Conservation (phyloP, 2,329 filamentous ascomycete genomes). For the Alternaria conjuncta region DNA sequence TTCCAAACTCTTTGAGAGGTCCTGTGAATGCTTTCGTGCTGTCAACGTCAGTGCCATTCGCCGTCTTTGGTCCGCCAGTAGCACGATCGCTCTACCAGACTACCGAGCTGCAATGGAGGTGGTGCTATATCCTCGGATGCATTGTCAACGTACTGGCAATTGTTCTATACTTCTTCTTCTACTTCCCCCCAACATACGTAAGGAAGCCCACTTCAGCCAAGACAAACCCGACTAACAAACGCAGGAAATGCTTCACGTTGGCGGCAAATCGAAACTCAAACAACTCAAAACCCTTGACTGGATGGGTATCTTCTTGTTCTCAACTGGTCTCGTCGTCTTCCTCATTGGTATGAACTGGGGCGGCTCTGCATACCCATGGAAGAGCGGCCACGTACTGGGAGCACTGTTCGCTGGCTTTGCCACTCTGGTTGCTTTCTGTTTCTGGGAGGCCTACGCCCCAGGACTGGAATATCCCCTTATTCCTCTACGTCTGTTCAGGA, state of each 20-base stretch:
- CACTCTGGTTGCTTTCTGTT: conserved; percentile 40
- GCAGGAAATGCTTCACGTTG: conserved; percentile 45
- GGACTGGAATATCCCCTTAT: conserved; percentile 46
- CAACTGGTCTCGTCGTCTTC: conserved; percentile 54
- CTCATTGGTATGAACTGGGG: conserved; percentile 57
- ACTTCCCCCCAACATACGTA: conserved; percentile 44
- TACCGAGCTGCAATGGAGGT: conserved; percentile 41
- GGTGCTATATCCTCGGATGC: conserved; percentile 39
- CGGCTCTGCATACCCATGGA: conserved; percentile 46
- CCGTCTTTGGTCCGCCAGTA: conserved; percentile 40
- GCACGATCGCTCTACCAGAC: conserved; percentile 39
- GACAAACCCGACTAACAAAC: background rate
- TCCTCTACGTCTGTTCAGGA: conserved; percentile 47
- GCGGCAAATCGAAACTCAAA: conserved; percentile 43
- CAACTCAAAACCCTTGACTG: conserved; percentile 54
- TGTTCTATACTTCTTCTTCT: conserved; percentile 45
- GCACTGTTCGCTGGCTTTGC: conserved; percentile 43
- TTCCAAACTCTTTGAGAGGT: conserved; percentile 41
- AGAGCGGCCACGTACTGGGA: conserved; percentile 43
- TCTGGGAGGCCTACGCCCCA: conserved; percentile 36
- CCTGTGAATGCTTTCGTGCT: conserved; percentile 47
- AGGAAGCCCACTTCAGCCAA: background rate
- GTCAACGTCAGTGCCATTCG: conserved; percentile 37
- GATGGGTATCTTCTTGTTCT: conserved; percentile 56
- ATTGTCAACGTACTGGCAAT: conserved; percentile 40